Percentiles rank a stretch among this genome's conserved stretches.
phyloP scores from a whole-genome alignment of 2,329 filamentous ascomycete species.

The Rhynchosporium secalis region DNA sequence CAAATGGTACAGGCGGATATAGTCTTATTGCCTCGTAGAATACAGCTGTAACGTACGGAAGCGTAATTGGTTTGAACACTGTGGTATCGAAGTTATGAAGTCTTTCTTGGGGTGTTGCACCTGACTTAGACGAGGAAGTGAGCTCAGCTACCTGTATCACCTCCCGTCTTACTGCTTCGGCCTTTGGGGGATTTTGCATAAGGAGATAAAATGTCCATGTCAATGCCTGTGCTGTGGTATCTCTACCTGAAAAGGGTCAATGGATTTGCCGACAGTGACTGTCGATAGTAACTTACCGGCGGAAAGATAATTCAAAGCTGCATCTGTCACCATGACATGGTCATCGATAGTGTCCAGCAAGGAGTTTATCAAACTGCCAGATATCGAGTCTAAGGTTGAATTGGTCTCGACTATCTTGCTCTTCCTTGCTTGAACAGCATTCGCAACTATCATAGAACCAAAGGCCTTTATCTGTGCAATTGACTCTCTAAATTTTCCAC shows the following conservation, averaged over 20 bases:
- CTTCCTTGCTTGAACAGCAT: conserved; percentile 48
- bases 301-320: conserved; percentile 65
- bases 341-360: conserved; percentile 57
- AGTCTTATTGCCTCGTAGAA: conserved; percentile 63
- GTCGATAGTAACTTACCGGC: conserved; percentile 44
- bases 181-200: conserved; percentile 49
- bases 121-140: conserved; percentile 13
- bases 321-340: conserved; percentile 59
- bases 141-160: conserved; percentile 34
- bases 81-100: conserved; percentile 22
- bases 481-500: conserved; percentile 49
- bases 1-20: conserved; percentile 65
- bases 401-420: conserved; percentile 25
- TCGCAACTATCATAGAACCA: conserved; percentile 57
- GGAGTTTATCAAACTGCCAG: conserved; percentile 60
- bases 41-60: conserved; percentile 60
- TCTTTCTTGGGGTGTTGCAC: not conserved
- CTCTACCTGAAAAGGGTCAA: conserved; percentile 46
- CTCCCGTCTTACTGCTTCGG: conserved; percentile 47
- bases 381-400: conserved; percentile 41
- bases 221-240: conserved; percentile 64
- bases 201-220: conserved; percentile 65
- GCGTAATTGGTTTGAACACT: conserved; percentile 37
- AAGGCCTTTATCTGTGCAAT: conserved; percentile 54
- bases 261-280: not conserved